These are phyloP conservation scores for Favolaschia claudopus DNA, from an alignment of 768 basidiomycete genomes.

Conservation along the genomic window DNA sequence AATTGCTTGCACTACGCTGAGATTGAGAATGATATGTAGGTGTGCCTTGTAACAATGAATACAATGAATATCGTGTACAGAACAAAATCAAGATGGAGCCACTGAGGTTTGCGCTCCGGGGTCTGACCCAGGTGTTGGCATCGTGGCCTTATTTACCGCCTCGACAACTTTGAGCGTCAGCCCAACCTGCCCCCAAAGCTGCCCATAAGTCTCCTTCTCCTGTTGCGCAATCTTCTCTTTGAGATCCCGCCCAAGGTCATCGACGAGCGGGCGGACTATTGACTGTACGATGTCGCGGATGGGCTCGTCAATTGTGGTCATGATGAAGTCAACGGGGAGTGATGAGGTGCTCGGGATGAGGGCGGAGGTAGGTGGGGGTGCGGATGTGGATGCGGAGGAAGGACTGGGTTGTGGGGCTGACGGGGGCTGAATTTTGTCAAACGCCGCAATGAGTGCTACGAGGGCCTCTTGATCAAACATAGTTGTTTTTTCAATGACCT, in stretches of 20 bases:
- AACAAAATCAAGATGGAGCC: too few relatives aligned
- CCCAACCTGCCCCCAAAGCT: conserved; percentile 21
- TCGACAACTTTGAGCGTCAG: conserved; percentile 20
- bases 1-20: too few relatives aligned
- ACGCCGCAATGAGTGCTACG: conserved; percentile 34
- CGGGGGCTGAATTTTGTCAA: conserved; percentile 15
- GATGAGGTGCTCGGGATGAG: too few relatives aligned
- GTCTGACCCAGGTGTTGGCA: background rate
- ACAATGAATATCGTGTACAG: too few relatives aligned
- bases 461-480: conserved; percentile 29
- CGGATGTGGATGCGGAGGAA: too few relatives aligned
- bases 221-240: conserved; percentile 9
- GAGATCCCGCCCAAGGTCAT: conserved; percentile 3
- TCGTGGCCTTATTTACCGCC: conserved; percentile 10
- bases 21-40: too few relatives aligned
- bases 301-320: conserved; percentile 20
- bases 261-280: conserved; percentile 19
- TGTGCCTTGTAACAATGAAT: too few relatives aligned
- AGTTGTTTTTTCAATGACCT: conserved; percentile 20
- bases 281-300: conserved; percentile 17
- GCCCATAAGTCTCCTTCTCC: conserved; percentile 16
- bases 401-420: too few relatives aligned
- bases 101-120: too few relatives aligned
- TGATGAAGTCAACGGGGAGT: conserved; percentile 16
- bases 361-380: too few relatives aligned